Conservation (phyloP, 2,329 filamentous ascomycete genomes). For the Beauveria brongniartii region DNA sequence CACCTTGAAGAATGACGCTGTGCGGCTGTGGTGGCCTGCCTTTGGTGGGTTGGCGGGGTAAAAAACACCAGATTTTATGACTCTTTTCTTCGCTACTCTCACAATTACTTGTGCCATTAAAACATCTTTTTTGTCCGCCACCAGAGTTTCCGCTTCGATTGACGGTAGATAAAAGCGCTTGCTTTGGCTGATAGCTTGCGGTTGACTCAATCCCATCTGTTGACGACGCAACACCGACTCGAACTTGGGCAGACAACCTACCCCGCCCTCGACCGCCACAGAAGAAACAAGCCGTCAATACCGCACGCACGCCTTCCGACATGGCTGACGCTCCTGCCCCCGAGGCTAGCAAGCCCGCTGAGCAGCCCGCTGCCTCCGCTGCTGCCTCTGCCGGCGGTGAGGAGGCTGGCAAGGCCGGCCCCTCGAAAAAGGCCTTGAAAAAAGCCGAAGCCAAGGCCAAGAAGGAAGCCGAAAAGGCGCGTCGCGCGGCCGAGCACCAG, state of each 20-base stretch:
- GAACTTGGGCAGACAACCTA: neutral
- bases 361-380: slow-evolving; percentile 3
- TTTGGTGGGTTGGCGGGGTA: slow-evolving; percentile 6
- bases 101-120: neutral
- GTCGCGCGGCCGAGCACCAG: slow-evolving; percentile 65
- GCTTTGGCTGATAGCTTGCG: neutral
- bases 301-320: slow-evolving; percentile 1
- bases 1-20: slow-evolving; percentile 5
- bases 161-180: too few species aligned
- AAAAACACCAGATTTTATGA: slow-evolving; percentile 7
- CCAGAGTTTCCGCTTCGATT: neutral
- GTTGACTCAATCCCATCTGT: neutral
- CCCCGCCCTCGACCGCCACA: neutral
- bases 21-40: neutral
- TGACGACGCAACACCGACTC: neutral
- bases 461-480: slow-evolving; percentile 76
- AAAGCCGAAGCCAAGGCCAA: slow-evolving; percentile 81
- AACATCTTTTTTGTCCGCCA: neutral
- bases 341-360: slow-evolving; percentile 5
- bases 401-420: slow-evolving; percentile 21
- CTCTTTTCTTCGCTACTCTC: slow-evolving; percentile 1
- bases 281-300: neutral
- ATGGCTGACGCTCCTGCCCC: slow-evolving; percentile 25
- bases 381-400: slow-evolving; percentile 8
- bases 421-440: slow-evolving; percentile 74